Evolutionary conservation across 306 rosid genomes (phyloP), one percentile per base, ranked within the genome.

Genomic region (Datisca glomerata): DNA sequence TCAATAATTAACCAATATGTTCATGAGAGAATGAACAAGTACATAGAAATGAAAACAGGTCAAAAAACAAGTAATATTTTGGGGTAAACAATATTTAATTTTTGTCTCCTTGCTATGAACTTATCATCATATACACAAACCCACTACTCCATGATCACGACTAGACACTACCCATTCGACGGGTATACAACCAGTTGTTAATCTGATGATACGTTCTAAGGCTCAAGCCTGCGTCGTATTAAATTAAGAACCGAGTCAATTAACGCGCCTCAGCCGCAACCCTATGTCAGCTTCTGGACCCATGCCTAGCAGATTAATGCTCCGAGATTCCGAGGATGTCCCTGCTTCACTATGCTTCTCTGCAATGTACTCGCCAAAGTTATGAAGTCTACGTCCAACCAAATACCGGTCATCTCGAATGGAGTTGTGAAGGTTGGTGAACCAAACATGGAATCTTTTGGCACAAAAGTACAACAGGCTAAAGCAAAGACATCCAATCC

Each of bases 401-500:
- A 84, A 75, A 65, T 89, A 89, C 19, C 96, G 96, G 55, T 89
- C 98, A 7, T 89, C 98, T 0, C 98, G 96, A 37, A 91, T 91
- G 51, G 98, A 78, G 53, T 91, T 91, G 52, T 91, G 98, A 51
- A 91, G 98, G 61, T 91, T 91, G 66, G 96, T 84, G 61, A 91
- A 80, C 98, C 98, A 91, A 50, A 91, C 81, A 43, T 84, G 98
- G 57, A 91, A 91, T 65, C 96, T 76, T 81, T 73, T 80, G 47
- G 85, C 98, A 53, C 96, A 91, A 31, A 84, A 91, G 75, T 68
- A 91, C 55, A 91, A 28, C 41, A 78, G 43, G 74, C 98, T 80
- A 59, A 84, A 67, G 43, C 66, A 67, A 49, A 91, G 92, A 73
- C 98, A 91, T 48, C 98, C 98, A 46, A 84, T 47, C 96, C 98